A percentile compares a stretch with the other conserved stretches of the same genome.
Evolutionary conservation across 2,329 filamentous ascomycete species (phyloP).

Genomic region (Colletotrichum sp.): DNA sequence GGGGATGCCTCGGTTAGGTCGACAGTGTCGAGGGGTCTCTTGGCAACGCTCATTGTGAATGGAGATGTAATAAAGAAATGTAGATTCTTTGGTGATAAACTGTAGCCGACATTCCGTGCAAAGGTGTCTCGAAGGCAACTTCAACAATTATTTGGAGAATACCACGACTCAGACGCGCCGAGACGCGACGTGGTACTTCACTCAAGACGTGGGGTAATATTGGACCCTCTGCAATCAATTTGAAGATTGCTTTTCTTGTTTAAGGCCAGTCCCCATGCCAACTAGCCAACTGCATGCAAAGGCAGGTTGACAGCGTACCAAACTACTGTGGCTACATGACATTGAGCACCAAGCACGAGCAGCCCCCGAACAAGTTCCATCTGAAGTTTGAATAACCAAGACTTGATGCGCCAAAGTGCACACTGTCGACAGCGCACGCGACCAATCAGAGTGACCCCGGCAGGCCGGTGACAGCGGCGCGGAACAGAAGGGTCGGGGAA

Average conservation of each 20-base stretch:
- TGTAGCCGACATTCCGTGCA: background rate
- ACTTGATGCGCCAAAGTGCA: background rate
- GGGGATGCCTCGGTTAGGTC: background rate
- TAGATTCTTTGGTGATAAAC: background rate
- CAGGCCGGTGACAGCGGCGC: background rate
- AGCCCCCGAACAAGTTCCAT: background rate
- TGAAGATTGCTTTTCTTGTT: background rate
- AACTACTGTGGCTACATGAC: background rate
- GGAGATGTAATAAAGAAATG: background rate
- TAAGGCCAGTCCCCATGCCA: background rate
- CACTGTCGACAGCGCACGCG: background rate
- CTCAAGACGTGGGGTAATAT: background rate
- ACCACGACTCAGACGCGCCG: background rate
- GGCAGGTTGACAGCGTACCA: background rate
- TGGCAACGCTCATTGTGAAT: background rate
- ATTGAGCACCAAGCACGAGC: background rate
- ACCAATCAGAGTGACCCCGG: background rate
- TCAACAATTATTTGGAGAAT: background rate
- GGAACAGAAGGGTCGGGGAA: background rate
- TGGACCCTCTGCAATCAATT: background rate
- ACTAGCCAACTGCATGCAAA: background rate
- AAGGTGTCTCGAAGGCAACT: background rate
- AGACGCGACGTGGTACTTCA: background rate
- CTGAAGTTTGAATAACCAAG: background rate
- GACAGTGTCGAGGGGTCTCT: background rate